These are phyloP conservation scores for Diaporthe capsici DNA, from an alignment of 2,329 filamentous ascomycete species.

Conservation along the genomic window DNA sequence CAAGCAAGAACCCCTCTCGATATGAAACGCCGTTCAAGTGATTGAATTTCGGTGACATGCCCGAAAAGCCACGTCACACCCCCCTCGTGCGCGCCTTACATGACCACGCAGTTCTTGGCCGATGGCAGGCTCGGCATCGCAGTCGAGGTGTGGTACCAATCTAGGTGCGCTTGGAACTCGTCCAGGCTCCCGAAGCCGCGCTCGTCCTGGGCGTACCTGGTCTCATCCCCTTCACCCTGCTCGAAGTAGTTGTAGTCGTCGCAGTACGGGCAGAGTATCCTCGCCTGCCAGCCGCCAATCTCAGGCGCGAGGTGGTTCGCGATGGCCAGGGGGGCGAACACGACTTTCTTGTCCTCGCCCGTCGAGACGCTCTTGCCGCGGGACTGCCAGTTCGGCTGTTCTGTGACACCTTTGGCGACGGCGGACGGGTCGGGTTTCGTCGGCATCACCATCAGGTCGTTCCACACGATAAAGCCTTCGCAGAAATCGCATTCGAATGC, in stretches of 20 bases:
- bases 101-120: conserved; percentile 59
- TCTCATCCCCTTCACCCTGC: conserved; percentile 64
- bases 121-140: conserved; percentile 54
- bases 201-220: conserved; percentile 63
- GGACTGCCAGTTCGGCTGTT: conserved; percentile 66
- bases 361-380: conserved; percentile 57
- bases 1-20: conserved; percentile 19
- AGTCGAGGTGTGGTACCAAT: conserved; percentile 67
- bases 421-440: conserved; percentile 54
- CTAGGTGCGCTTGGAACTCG: conserved; percentile 67
- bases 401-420: conserved; percentile 45
- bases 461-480: conserved; percentile 72
- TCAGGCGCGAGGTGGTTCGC: conserved; percentile 69
- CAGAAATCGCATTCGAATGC: conserved; percentile 74
- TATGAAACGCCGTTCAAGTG: conserved; percentile 31
- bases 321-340: conserved; percentile 70
- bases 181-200: conserved; percentile 63
- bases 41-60: conserved; percentile 1
- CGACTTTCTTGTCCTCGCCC: conserved; percentile 62
- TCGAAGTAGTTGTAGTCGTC: conserved; percentile 66
- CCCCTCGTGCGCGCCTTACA: conserved; percentile 52
- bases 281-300: conserved; percentile 65
- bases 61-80: background rate
- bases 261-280: conserved; percentile 69
- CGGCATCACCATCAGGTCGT: conserved; percentile 68